Evolutionary conservation across 1,284 basidiomycete species (phyloP).

Genomic region (Phlebopus sp.): DNA sequence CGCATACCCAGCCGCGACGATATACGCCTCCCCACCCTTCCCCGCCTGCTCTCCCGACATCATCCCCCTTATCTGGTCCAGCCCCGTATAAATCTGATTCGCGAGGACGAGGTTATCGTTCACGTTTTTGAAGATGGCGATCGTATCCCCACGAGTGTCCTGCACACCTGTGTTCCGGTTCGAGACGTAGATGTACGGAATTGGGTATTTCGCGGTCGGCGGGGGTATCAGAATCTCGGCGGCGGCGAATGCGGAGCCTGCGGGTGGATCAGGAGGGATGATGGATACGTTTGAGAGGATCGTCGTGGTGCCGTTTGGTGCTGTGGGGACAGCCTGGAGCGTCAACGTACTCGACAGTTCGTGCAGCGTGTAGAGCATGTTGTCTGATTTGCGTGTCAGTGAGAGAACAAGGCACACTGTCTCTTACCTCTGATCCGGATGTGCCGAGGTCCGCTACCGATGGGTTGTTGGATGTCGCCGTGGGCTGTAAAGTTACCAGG

Average conservation of each 20-base stretch:
- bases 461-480: slow-evolving; percentile 60
- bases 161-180: slow-evolving; percentile 59
- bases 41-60: slow-evolving; percentile 45
- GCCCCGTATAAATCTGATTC: slow-evolving; percentile 58
- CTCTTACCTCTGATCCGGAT: slow-evolving; percentile 50
- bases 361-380: slow-evolving; percentile 59
- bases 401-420: not conserved
- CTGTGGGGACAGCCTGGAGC: slow-evolving; percentile 54
- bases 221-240: slow-evolving; percentile 60
- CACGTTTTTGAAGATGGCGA: slow-evolving; percentile 56
- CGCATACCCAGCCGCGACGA: slow-evolving; percentile 53
- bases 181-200: slow-evolving; percentile 62
- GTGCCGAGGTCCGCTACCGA: slow-evolving; percentile 66
- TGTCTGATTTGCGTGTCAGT: slow-evolving; percentile 37
- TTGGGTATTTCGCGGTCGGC: slow-evolving; percentile 44
- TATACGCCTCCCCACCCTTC: slow-evolving; percentile 48
- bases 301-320: slow-evolving; percentile 44
- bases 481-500: slow-evolving; percentile 50
- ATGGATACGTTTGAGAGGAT: slow-evolving; percentile 56
- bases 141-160: slow-evolving; percentile 54
- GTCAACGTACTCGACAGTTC: slow-evolving; percentile 63
- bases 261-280: slow-evolving; percentile 48
- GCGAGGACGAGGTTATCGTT: slow-evolving; percentile 42
- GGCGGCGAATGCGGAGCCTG: slow-evolving; percentile 48
- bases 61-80: slow-evolving; percentile 64